A percentile compares a stretch with the other conserved stretches of the same genome.
Evolutionary conservation across 345 rosid species (phyloP).

Genomic region (Camelina neglecta): DNA sequence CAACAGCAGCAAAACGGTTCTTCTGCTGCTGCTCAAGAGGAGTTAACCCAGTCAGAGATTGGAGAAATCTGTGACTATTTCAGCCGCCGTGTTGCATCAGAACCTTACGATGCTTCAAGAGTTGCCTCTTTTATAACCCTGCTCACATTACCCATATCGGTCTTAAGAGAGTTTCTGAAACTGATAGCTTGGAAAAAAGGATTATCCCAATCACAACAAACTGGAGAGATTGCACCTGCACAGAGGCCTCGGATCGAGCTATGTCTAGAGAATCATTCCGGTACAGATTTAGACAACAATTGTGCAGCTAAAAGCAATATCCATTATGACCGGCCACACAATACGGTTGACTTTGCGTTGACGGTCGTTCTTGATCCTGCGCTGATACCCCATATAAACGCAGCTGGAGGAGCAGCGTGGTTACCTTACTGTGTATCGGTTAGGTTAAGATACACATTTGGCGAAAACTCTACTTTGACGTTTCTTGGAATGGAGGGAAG

Average conservation of each 20-base stretch:
- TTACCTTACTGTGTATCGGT: slow-evolving; percentile 93
- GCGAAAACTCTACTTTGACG: slow-evolving; percentile 63
- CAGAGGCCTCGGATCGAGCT: slow-evolving; percentile 93
- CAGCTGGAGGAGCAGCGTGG: slow-evolving; percentile 99
- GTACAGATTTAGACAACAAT: slow-evolving; percentile 56
- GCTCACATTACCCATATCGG: slow-evolving; percentile 93
- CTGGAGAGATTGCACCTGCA: slow-evolving; percentile 80
- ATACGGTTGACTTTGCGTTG: slow-evolving; percentile 81
- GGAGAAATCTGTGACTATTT: slow-evolving; percentile 97
- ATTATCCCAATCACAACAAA: slow-evolving; percentile 75
- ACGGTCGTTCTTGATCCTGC: slow-evolving; percentile 95
- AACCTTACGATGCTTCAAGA: slow-evolving; percentile 97
- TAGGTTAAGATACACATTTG: slow-evolving; percentile 77
- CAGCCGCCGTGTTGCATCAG: slow-evolving; percentile 97
- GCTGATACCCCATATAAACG: slow-evolving; percentile 75
- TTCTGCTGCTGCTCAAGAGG: slow-evolving; percentile 74
- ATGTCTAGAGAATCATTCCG: slow-evolving; percentile 91
- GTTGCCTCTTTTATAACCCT: slow-evolving; percentile 99
- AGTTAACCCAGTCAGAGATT: slow-evolving; percentile 81
- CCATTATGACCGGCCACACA: slow-evolving; percentile 79
- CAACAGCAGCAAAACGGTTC: slow-evolving; percentile 77
- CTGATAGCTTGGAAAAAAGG: slow-evolving; percentile 99
- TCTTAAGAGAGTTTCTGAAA: slow-evolving; percentile 89
- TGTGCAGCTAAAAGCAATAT: slow-evolving; percentile 84
- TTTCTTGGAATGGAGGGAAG: slow-evolving; percentile 97